These are phyloP conservation scores for Cytospora schulzeri DNA, from an alignment of 2,329 filamentous ascomycete species.

Conservation along the genomic window DNA sequence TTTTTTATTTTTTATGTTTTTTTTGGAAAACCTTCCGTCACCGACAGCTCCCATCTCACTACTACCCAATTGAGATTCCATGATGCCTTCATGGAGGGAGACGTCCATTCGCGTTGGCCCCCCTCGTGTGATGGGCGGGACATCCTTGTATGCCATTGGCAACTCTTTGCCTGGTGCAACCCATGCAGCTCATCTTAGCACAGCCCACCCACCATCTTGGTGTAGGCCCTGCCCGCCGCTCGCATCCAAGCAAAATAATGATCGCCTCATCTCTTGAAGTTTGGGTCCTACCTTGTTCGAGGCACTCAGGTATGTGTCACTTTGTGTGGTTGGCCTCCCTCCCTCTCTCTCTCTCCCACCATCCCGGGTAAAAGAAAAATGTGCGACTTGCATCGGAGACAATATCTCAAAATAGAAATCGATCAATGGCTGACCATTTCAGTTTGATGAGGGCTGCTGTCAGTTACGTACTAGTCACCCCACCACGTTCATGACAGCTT, in stretches of 20 bases:
- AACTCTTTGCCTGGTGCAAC: conserved; percentile 9
- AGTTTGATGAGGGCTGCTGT: conserved; percentile 19
- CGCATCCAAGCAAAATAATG: conserved; percentile 19
- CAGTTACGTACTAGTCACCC: conserved; percentile 16
- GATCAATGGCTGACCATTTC: conserved; percentile 19
- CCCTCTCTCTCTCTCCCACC: too few species aligned
- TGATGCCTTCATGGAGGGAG: conserved; percentile 15
- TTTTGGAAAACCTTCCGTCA: background rate
- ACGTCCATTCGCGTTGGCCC: background rate
- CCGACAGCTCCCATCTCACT: conserved; percentile 2
- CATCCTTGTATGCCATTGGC: background rate
- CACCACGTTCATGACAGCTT: conserved; percentile 8
- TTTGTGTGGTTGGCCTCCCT: conserved; percentile 4
- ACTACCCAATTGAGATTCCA: conserved; percentile 16
- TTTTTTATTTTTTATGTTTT: too few species aligned
- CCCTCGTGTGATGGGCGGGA: background rate
- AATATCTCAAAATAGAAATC: conserved; percentile 23
- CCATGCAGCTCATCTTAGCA: conserved; percentile 24
- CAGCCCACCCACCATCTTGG: conserved; percentile 1
- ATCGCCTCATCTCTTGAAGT: conserved; percentile 21
- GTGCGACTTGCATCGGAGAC: conserved; percentile 24
- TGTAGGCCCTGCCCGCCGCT: conserved; percentile 1
- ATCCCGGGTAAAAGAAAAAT: background rate
- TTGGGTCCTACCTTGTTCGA: conserved; percentile 7
- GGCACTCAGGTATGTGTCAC: conserved; percentile 1